Evolutionary conservation across 805 yeast species (phyloP), one percentile per base, ranked within the genome.

Genomic region (Danielia oregonensis): DNA sequence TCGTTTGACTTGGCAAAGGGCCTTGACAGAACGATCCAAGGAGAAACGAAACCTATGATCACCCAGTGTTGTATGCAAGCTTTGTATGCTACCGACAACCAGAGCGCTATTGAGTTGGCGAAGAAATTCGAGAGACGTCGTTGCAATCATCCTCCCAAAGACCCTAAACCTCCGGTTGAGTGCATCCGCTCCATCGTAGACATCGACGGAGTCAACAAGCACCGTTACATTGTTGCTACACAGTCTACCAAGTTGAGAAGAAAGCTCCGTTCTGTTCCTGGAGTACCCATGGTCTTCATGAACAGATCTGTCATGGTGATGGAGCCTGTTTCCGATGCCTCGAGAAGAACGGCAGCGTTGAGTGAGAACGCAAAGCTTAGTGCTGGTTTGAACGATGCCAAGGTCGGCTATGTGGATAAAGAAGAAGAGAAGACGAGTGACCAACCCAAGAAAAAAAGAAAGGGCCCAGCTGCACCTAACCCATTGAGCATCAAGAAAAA

Each of bases 41-140:
- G 80, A 9, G 89, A 85, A 49, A 76, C 80, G 19, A 93, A 91
- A 52, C 85, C 86, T 14, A 68, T 93, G 94, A 84, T 93, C 35
- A 87, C 98, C 2, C 97, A 93, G 59, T 93, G 98, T 56, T 85
- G 95, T 49, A 86, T 93, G 72, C 87, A 87, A 54, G 82, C 85
- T 13, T 65, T 93, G 19, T 93, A 93, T 58, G 71, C 72, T 29
- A 70, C 82, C 4, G 74, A 76, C 17, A 76, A 86, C 51, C 89
- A 86, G 49, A 68, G 63, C 4, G 95, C 95, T 2, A 85, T 93
- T 30, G 83, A 75, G 19, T 50, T 82, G 23, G 97, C 95, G 6
- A 93, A 88, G 57, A 54, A 67, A 2, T 82, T 83, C 47, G 98
- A 93, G 61, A 79, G 97, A 63, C 78, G 98, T 62, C 78, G 96